Evolutionary conservation across 1,284 basidiomycete species (phyloP).

Genomic region (Pyrrhoderma noxium): DNA sequence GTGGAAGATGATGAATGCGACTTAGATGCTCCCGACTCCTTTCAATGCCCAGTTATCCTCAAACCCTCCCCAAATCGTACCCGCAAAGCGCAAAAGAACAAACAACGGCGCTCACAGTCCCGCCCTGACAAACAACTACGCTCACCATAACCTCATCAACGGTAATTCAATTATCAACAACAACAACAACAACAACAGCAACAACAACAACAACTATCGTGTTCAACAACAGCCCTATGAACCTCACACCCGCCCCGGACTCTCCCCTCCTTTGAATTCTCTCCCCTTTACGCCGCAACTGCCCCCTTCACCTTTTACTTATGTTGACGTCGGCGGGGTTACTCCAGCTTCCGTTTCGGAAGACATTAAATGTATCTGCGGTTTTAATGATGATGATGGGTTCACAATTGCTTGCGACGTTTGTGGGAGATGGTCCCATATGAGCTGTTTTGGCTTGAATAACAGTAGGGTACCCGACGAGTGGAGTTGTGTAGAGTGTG

Average conservation of each 20-base stretch:
- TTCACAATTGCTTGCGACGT: slow-evolving; percentile 89
- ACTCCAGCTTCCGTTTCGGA: slow-evolving; percentile 25
- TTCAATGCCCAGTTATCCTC: no score
- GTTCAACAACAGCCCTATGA: no score
- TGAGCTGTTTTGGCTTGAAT: slow-evolving; percentile 74
- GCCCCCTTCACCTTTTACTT: background rate
- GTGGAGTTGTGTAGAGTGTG: slow-evolving; percentile 60
- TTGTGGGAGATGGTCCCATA: slow-evolving; percentile 89
- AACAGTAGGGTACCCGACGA: slow-evolving; percentile 52
- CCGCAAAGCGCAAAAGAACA: no score
- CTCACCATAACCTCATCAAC: no score
- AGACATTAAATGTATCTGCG: slow-evolving; percentile 68
- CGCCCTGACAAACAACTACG: no score
- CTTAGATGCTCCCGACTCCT: no score
- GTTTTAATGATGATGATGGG: slow-evolving; percentile 74
- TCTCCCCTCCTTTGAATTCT: background rate
- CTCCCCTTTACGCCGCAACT: background rate
- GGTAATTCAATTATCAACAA: background rate
- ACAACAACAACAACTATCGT: background rate
- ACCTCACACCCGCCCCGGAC: background rate
- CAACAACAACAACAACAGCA: background rate
- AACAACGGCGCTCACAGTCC: no score
- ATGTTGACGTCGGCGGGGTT: background rate
- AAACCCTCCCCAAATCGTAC: no score
- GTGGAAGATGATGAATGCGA: no score